Conservation (phyloP, 805 yeast genomes). For the Teunomyces kruisii region DNA sequence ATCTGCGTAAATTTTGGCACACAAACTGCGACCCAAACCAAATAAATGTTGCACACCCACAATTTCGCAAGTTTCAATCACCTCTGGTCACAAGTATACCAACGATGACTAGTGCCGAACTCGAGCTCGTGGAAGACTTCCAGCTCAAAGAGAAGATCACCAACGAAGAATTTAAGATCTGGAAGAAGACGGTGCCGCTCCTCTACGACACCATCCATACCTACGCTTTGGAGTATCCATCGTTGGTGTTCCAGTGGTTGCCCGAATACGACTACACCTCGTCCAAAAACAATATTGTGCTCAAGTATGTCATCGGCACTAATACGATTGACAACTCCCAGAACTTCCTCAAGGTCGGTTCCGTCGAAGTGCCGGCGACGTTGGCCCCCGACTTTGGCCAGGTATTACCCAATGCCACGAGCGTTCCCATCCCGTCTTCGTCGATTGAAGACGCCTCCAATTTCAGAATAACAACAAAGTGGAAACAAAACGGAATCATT, state of each 20-base stretch:
- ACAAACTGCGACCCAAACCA: neutral
- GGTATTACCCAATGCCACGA: slow-evolving; percentile 22
- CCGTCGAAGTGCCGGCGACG: slow-evolving; percentile 50
- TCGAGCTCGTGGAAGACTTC: slow-evolving; percentile 42
- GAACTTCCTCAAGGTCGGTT: slow-evolving; percentile 47
- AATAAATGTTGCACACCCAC: neutral
- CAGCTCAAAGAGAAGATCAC: slow-evolving; percentile 59
- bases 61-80: neutral
- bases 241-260: slow-evolving; percentile 68
- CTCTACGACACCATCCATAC: slow-evolving; percentile 74
- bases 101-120: slow-evolving; percentile 28
- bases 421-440: slow-evolving; percentile 21
- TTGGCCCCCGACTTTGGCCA: slow-evolving; percentile 36
- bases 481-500: slow-evolving; percentile 68
- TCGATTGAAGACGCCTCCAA: slow-evolving; percentile 22
- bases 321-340: slow-evolving; percentile 39
- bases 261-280: slow-evolving; percentile 42
- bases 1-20: slow-evolving; percentile 4
- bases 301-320: slow-evolving; percentile 50
- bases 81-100: neutral
- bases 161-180: slow-evolving; percentile 73
- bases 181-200: slow-evolving; percentile 85
- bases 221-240: slow-evolving; percentile 66
- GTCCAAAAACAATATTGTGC: slow-evolving; percentile 28
- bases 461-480: slow-evolving; percentile 45